Base-by-base conservation (phyloP, 192 early-diverging fungal species). In the Podila verticillata region DNA sequence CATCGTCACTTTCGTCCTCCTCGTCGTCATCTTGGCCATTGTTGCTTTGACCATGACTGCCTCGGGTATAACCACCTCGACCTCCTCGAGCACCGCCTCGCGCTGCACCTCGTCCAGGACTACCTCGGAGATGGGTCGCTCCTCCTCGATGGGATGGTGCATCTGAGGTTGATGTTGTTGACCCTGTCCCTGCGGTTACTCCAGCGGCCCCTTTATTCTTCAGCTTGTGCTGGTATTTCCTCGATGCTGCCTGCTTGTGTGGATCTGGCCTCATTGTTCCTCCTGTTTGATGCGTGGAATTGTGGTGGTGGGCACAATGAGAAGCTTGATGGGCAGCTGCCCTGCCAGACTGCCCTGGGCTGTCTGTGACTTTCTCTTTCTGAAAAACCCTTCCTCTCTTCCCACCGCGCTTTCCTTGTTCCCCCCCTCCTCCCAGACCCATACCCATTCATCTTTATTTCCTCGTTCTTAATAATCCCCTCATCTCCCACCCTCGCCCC, bases 191-290 rank as follows among this genome's bases (percentile, higher is more conserved):
- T 24, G 22, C 6, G 5, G 57, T 56, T 28, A 32, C 39, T 10
- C 56, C 34, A 8, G 64, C 34, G 4, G 64, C 77, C 13, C 75
- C 69, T 54, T 70, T 48, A 35, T 61, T 31, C 20, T 57, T 67
- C 54, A 80, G 61, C 70, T 80, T 80, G 15, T 62, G 71, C 24
- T 80, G 77, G 39, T 80, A 80, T 68, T 65, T 80, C 47, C 77
- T 72, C 19, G 77, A 80, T 24, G 77, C 77, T 15, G 77, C 77
- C 35, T 72, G 77, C 51, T 80, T 80, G 47, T 80, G 77, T 64
- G 77, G 77, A 54, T 80, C 77, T 48, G 77, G 77, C 72, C 66
- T 67, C 77, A 80, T 80, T 57, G 17, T 62, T 39, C 8, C 31
- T 39, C 20, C 20, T 62, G 22, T 19, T 31, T 30, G 19, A 1